phyloP scores from a whole-genome alignment of 495 filamentous ascomycete species.

The Hypoxylon intermedium region DNA sequence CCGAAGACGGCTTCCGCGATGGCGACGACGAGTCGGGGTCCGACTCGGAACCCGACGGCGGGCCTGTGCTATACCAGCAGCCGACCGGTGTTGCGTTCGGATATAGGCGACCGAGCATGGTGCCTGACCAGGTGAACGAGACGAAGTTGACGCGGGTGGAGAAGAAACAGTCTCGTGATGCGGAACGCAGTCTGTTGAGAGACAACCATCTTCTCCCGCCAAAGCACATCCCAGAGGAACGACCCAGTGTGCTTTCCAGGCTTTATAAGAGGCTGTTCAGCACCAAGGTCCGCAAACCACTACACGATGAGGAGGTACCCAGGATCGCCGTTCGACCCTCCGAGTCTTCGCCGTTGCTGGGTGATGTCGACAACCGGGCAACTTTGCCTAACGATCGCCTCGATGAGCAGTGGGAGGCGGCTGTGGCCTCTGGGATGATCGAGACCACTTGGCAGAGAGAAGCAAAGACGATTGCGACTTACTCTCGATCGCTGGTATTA shows the following conservation, averaged over 20 bases:
- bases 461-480: slow-evolving; percentile 66
- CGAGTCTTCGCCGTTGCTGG: slow-evolving; percentile 53
- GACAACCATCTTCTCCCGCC: slow-evolving; percentile 79
- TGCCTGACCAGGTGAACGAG: slow-evolving; percentile 54
- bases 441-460: slow-evolving; percentile 87
- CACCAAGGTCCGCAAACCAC: slow-evolving; percentile 47
- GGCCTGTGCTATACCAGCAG: slow-evolving; percentile 74
- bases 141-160: slow-evolving; percentile 66
- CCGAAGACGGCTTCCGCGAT: slow-evolving; percentile 47
- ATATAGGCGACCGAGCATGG: slow-evolving; percentile 56
- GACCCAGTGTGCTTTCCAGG: slow-evolving; percentile 31
- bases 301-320: slow-evolving; percentile 45
- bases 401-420: slow-evolving; percentile 77
- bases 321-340: slow-evolving; percentile 39
- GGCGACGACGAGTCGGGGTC: slow-evolving; percentile 57
- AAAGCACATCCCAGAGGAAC: slow-evolving; percentile 55
- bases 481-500: slow-evolving; percentile 66
- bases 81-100: slow-evolving; percentile 71
- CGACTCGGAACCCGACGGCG: slow-evolving; percentile 45
- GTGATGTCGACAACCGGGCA: slow-evolving; percentile 4
- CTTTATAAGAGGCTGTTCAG: slow-evolving; percentile 54
- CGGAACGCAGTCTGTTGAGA: slow-evolving; percentile 76
- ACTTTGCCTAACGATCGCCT: slow-evolving; percentile 45
- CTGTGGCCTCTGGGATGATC: slow-evolving; percentile 73
- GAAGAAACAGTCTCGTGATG: slow-evolving; percentile 66